phyloP scores from a whole-genome alignment of 169 alveolate genomes.

The Plasmodium cynomolgi region DNA sequence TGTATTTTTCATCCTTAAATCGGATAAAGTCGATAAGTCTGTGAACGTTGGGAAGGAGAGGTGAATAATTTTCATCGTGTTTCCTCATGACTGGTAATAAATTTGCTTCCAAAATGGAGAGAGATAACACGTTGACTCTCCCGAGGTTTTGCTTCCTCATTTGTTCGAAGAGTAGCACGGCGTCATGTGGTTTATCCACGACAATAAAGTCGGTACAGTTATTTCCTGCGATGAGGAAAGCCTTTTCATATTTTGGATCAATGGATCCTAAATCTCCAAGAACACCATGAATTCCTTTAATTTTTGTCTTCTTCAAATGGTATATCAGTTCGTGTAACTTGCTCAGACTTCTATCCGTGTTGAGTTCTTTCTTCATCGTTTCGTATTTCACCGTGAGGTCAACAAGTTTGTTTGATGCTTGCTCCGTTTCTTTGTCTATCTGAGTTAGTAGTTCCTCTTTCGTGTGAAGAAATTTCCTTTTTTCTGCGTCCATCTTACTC shows the following conservation, averaged over 20 bases:
- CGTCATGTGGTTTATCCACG: constrained; percentile 93
- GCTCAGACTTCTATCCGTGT: constrained; percentile 67
- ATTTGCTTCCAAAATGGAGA: constrained; percentile 80
- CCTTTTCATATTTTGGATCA: constrained; percentile 90
- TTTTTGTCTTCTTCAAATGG: constrained; percentile 74
- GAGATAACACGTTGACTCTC: constrained; percentile 88
- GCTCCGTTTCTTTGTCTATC: constrained; percentile 41
- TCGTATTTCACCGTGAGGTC: constrained; percentile 76
- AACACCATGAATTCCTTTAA: constrained; percentile 91
- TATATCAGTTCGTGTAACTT: constrained; percentile 76
- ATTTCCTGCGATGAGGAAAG: constrained; percentile 91
- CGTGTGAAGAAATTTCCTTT: constrained; percentile 7
- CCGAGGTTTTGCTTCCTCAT: constrained; percentile 92
- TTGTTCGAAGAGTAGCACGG: constrained; percentile 89
- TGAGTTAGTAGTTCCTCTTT: constrained; percentile 15
- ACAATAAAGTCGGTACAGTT: constrained; percentile 90
- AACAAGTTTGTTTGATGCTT: constrained; percentile 13
- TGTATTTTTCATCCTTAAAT: constrained; percentile 82
- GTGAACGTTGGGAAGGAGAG: constrained; percentile 78
- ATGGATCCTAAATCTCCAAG: constrained; percentile 95
- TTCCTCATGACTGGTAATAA: constrained; percentile 73
- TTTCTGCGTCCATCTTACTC: constrained; percentile 19
- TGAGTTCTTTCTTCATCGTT: constrained; percentile 70
- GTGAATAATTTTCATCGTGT: constrained; percentile 60
- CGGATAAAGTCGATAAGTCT: constrained; percentile 92